Evolutionary conservation across 2,329 filamentous ascomycete species (phyloP).

Genomic region (Tolypocladium nubicola): DNA sequence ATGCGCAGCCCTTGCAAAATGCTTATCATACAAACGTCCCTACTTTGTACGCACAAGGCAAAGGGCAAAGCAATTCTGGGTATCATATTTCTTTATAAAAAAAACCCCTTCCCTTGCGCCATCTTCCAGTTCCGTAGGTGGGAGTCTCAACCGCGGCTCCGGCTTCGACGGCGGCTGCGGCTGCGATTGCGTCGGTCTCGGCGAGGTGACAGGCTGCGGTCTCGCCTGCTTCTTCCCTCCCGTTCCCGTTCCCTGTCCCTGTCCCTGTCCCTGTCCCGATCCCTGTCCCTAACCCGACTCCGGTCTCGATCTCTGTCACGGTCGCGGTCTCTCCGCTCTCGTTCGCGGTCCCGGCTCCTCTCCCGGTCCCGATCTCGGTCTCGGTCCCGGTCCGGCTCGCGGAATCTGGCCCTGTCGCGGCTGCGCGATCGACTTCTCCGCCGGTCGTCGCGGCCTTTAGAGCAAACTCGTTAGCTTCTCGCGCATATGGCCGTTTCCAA

Average conservation of each 20-base stretch:
- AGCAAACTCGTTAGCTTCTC: background rate
- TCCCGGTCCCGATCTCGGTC: background rate
- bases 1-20: background rate
- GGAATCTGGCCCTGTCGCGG: constrained; percentile 19
- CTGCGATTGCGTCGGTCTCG: constrained; percentile 25
- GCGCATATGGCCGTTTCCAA: background rate
- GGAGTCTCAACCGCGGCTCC: constrained; percentile 20
- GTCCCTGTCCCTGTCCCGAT: constrained; percentile 15
- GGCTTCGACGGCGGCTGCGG: constrained; percentile 29
- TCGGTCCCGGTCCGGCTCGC: constrained; percentile 11
- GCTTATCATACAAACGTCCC: background rate
- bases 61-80: background rate
- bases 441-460: constrained; percentile 30
- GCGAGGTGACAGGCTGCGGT: constrained; percentile 23
- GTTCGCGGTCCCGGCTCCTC: constrained; percentile 13
- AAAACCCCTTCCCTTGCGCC: background rate
- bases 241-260: constrained; percentile 25
- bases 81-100: background rate
- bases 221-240: constrained; percentile 14
- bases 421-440: constrained; percentile 24
- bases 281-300: constrained; percentile 24
- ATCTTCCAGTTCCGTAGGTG: background rate
- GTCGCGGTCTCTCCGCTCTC: constrained; percentile 19
- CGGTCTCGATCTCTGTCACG: constrained; percentile 13
- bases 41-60: no score